phyloP scores from a whole-genome alignment of 192 early-diverging fungal species.

The Backusella macrospora region DNA sequence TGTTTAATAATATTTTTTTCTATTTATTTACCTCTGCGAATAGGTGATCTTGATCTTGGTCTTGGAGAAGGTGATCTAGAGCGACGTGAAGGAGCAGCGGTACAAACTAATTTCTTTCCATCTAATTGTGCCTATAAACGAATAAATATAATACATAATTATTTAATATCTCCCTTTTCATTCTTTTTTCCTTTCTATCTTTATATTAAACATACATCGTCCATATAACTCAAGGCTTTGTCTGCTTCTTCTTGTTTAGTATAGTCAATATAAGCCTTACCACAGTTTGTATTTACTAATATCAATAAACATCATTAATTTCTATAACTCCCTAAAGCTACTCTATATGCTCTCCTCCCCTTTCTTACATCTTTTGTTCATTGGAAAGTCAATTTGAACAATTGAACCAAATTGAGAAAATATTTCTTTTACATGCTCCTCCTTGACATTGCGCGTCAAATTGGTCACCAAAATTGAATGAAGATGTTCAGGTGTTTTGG shows the following conservation, averaged over 20 bases:
- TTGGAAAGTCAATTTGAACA: constrained; percentile 35
- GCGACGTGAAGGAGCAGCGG: constrained; percentile 38
- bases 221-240: constrained; percentile 49
- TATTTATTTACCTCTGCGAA: constrained; percentile 5
- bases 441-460: constrained; percentile 49
- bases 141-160: constrained; percentile 3
- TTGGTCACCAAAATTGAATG: constrained; percentile 33
- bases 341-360: neutral
- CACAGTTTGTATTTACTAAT: constrained; percentile 43
- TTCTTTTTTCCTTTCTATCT: neutral
- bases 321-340: neutral
- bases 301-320: neutral
- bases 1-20: neutral
- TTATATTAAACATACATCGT: constrained; percentile 37
- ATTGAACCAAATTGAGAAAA: constrained; percentile 43
- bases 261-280: constrained; percentile 47
- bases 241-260: constrained; percentile 43
- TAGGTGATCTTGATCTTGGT: constrained; percentile 22
- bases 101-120: constrained; percentile 36
- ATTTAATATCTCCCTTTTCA: neutral
- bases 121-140: constrained; percentile 48
- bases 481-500: constrained; percentile 9
- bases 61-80: constrained; percentile 26
- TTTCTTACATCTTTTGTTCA: constrained; percentile 44
- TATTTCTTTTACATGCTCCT: constrained; percentile 47